A percentile compares a stretch with the other conserved stretches of the same genome.
Evolutionary conservation across 768 basidiomycete genomes (phyloP).

Genomic region (Calocera viscosa): DNA sequence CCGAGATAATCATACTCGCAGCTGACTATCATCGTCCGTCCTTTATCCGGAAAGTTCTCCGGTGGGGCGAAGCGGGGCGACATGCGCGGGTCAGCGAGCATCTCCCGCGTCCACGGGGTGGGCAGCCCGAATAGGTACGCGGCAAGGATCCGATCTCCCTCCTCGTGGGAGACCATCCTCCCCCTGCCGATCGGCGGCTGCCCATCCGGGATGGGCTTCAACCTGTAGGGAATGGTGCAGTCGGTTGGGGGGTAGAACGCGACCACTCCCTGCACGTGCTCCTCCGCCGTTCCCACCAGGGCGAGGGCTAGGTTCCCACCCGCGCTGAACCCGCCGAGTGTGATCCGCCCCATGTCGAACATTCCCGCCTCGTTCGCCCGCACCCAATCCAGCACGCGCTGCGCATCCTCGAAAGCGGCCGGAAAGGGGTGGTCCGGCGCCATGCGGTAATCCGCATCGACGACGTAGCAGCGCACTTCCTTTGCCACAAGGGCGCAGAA

Average conservation of each 20-base stretch:
- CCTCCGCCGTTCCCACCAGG: background rate
- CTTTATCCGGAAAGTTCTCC: background rate
- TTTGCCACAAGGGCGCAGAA: background rate
- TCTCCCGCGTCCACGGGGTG: background rate
- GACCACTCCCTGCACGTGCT: background rate
- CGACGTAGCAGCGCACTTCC: background rate
- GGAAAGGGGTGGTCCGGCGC: background rate
- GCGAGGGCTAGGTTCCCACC: background rate
- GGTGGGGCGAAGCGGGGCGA: background rate
- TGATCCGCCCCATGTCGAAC: background rate
- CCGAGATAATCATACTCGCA: slow-evolving; percentile 18
- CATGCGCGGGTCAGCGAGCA: background rate
- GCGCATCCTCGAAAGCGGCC: background rate
- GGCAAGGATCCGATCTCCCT: background rate
- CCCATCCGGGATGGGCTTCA: background rate
- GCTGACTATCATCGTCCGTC: slow-evolving; percentile 13
- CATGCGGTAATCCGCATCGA: background rate
- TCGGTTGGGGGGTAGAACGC: background rate
- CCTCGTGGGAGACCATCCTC: background rate
- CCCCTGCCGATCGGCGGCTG: background rate
- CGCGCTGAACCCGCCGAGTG: background rate
- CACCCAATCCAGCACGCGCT: background rate
- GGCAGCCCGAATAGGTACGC: background rate
- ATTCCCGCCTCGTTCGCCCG: background rate
- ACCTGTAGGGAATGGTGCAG: background rate